A percentile compares a stretch with the other conserved stretches of the same genome.
Evolutionary conservation across 2,329 filamentous ascomycete genomes (phyloP).

Genomic region (Epichloe aotearoae): DNA sequence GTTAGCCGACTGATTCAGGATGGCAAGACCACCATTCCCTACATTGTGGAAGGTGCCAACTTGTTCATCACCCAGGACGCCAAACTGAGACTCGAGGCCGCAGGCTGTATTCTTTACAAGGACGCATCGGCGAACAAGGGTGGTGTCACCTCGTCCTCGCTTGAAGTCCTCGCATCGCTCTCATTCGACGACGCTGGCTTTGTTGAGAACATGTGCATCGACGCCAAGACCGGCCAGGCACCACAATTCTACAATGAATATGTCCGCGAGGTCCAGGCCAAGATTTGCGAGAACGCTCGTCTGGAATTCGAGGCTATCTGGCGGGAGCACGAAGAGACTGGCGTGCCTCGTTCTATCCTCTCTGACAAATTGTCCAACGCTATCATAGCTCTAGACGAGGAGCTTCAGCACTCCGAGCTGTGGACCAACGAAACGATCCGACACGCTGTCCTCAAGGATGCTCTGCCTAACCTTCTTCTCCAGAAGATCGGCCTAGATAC

Average conservation of each 20-base stretch:
- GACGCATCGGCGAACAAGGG: constrained; percentile 98
- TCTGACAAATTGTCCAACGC: constrained; percentile 83
- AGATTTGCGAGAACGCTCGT: constrained; percentile 79
- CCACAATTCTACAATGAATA: constrained; percentile 90
- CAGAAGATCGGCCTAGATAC: constrained; percentile 85
- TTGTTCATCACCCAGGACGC: constrained; percentile 98
- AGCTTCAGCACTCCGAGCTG: constrained; percentile 82
- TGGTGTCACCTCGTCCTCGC: constrained; percentile 90
- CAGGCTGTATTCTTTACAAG: constrained; percentile 93
- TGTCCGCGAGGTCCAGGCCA: constrained; percentile 80
- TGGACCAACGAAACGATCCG: constrained; percentile 77
- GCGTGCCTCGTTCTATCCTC: constrained; percentile 67
- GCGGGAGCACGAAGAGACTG: constrained; percentile 79
- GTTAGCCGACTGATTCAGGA: constrained; percentile 81
- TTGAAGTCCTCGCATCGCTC: constrained; percentile 87
- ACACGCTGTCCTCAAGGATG: constrained; percentile 66
- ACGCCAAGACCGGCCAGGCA: constrained; percentile 48
- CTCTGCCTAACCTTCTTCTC: constrained; percentile 70
- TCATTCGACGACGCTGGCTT: constrained; percentile 89
- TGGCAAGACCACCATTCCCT: constrained; percentile 77
- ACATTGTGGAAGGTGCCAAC: constrained; percentile 96
- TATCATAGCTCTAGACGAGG: constrained; percentile 94
- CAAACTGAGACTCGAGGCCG: constrained; percentile 85
- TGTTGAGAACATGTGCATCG: constrained; percentile 85
- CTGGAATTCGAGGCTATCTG: constrained; percentile 98